Evolutionary conservation across 106 monocot genomes (phyloP).

Genomic region (Xerophyta viscosa): DNA sequence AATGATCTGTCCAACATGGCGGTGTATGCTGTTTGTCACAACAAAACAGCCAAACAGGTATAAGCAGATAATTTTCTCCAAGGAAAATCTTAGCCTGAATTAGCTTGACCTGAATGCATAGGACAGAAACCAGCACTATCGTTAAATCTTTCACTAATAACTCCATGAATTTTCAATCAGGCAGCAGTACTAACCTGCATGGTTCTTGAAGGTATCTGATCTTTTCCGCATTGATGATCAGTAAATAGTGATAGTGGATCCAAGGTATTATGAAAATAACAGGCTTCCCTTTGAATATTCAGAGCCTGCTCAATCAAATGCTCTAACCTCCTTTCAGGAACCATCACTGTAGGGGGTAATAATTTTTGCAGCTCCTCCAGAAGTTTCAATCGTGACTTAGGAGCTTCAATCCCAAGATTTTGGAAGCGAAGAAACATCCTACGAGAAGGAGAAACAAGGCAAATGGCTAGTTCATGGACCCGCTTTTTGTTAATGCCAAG

Average conservation of each 20-base stretch:
- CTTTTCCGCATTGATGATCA: constrained; percentile 68
- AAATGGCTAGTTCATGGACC: constrained; percentile 43
- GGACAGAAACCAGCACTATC: background rate
- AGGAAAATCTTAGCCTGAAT: no score
- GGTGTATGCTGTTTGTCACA: no score
- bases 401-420: constrained; percentile 20
- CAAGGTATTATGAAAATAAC: constrained; percentile 58
- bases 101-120: no score
- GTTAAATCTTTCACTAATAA: background rate
- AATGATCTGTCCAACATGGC: no score
- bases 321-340: constrained; percentile 56
- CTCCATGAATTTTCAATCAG: background rate
- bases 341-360: constrained; percentile 50
- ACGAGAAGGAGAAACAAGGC: constrained; percentile 34
- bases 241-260: constrained; percentile 47
- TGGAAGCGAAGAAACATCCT: constrained; percentile 20
- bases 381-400: constrained; percentile 36
- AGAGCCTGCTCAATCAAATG: constrained; percentile 68
- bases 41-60: no score
- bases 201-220: constrained; percentile 55
- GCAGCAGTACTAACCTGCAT: constrained; percentile 29
- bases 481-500: constrained; percentile 44
- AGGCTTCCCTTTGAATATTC: constrained; percentile 41
- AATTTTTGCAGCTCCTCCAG: constrained; percentile 55
- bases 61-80: no score